A percentile compares a stretch with the other conserved stretches of the same genome.
These are phyloP conservation scores for Hanseniaspora lindneri DNA, from an alignment of 805 yeast genomes.

Conservation along the genomic window DNA sequence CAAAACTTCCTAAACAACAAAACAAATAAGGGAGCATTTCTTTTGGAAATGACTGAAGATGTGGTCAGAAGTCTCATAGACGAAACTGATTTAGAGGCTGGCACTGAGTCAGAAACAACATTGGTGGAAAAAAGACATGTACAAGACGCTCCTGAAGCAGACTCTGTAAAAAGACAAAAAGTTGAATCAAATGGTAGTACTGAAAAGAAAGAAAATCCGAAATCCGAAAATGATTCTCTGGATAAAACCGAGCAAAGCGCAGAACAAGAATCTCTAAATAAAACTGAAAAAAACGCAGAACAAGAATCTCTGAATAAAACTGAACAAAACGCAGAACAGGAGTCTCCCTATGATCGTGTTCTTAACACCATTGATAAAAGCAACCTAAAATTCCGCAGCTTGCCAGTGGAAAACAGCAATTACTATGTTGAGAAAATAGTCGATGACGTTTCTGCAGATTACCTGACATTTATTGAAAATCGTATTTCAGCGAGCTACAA, in stretches of 20 bases:
- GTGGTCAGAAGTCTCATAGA: slow-evolving; percentile 14
- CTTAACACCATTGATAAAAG: background rate
- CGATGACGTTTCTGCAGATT: slow-evolving; percentile 6
- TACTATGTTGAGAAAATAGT: slow-evolving; percentile 4
- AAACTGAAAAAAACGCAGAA: too few species aligned
- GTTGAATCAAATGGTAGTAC: too few species aligned
- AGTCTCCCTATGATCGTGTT: background rate
- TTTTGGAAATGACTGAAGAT: slow-evolving; percentile 23
- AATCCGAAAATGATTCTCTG: background rate
- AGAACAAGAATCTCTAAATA: too few species aligned
- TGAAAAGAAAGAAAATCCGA: too few species aligned
- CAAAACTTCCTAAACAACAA: slow-evolving; percentile 28
- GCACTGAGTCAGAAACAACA: slow-evolving; percentile 16
- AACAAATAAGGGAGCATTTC: slow-evolving; percentile 27
- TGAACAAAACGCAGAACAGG: too few species aligned
- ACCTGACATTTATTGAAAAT: slow-evolving; percentile 2
- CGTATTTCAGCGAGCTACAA: background rate
- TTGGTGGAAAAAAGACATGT: background rate
- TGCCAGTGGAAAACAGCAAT: slow-evolving; percentile 1
- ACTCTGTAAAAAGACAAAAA: slow-evolving; percentile 7
- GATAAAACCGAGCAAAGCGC: too few species aligned
- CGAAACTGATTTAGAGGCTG: slow-evolving; percentile 18
- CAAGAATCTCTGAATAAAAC: too few species aligned
- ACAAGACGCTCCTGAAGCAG: background rate
- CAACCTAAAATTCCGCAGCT: background rate